Evolutionary conservation across 1,284 basidiomycete species (phyloP).

Genomic region (Anthracocystis panici-leucophaei): DNA sequence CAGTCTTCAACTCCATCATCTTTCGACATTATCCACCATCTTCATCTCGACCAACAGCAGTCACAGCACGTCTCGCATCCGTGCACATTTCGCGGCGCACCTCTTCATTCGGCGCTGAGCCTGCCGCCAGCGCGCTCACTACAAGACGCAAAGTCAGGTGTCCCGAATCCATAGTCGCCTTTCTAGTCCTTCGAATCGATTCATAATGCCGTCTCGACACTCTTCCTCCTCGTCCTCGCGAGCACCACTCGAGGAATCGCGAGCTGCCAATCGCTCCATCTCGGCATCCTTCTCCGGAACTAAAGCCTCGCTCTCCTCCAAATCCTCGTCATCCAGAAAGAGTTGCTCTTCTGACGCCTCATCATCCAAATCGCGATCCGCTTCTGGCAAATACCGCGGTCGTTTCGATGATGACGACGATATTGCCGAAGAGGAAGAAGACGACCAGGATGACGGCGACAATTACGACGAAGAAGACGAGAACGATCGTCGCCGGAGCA

Average conservation of each 20-base stretch:
- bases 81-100: conserved; percentile 1
- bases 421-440: conserved; percentile 37
- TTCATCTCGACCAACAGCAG: not conserved
- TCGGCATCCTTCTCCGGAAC: conserved; percentile 50
- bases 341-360: conserved; percentile 21
- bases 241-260: conserved; percentile 42
- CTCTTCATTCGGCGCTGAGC: conserved; percentile 14
- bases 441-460: conserved; percentile 26
- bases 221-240: conserved; percentile 38
- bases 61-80: conserved; percentile 4
- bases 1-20: not conserved
- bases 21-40: conserved; percentile 3
- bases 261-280: conserved; percentile 47
- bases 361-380: conserved; percentile 37
- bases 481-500: conserved; percentile 15
- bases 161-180: not conserved
- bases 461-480: conserved; percentile 36
- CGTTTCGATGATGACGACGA: conserved; percentile 53
- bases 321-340: conserved; percentile 28
- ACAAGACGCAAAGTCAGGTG: not conserved
- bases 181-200: not conserved
- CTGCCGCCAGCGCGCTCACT: conserved; percentile 13
- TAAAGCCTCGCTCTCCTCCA: conserved; percentile 40
- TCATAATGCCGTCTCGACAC: conserved; percentile 35
- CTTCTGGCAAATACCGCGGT: conserved; percentile 39